phyloP scores from a whole-genome alignment of 805 yeast genomes.

The Yarrowia sp. region DNA sequence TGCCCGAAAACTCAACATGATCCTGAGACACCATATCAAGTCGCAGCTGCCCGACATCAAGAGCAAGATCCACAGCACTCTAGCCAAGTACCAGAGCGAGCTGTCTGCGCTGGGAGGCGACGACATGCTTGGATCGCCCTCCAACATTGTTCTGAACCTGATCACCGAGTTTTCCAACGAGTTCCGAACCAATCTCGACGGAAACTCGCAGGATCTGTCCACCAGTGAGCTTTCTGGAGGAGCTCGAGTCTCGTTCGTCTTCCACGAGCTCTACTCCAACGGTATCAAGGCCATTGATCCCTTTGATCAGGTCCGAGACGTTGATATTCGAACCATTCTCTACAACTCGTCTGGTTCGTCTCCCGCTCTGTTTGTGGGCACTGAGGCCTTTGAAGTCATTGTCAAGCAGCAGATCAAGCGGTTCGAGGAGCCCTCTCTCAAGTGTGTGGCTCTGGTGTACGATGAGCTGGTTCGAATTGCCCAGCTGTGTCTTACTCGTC shows the following conservation, averaged over 20 bases:
- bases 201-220: conserved; percentile 87
- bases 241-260: conserved; percentile 95
- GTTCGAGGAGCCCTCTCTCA: conserved; percentile 88
- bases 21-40: conserved; percentile 85
- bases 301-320: conserved; percentile 91
- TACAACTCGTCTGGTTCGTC: conserved; percentile 96
- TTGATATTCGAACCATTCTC: conserved; percentile 94
- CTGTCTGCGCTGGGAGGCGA: conserved; percentile 68
- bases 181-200: conserved; percentile 85
- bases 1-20: conserved; percentile 87
- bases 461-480: conserved; percentile 93
- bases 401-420: conserved; percentile 90
- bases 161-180: conserved; percentile 94
- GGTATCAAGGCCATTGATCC: conserved; percentile 93
- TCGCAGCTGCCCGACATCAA: conserved; percentile 90
- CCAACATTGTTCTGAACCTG: conserved; percentile 83
- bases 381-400: conserved; percentile 92
- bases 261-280: conserved; percentile 93
- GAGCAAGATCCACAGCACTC: conserved; percentile 79
- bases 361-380: conserved; percentile 94
- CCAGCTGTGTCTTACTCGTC: conserved; percentile 76
- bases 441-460: conserved; percentile 86
- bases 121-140: conserved; percentile 74
- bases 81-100: conserved; percentile 82
- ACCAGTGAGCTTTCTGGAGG: conserved; percentile 94